Evolutionary conservation across 345 rosid species (phyloP).

Genomic region (Pugionium dolabratum): DNA sequence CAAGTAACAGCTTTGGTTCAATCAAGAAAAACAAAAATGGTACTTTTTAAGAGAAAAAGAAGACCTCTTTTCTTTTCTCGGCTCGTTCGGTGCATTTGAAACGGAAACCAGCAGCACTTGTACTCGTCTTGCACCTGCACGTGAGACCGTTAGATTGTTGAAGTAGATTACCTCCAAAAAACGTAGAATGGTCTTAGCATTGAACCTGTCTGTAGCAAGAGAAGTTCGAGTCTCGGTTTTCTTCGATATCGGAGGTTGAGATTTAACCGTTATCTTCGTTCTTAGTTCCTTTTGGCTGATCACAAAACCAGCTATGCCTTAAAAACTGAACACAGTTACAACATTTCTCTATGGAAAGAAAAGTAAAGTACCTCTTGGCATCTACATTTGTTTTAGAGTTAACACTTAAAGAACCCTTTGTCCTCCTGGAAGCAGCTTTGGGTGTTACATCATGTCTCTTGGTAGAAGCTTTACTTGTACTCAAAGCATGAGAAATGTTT

Average conservation of each 20-base stretch:
- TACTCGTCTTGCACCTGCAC: slow-evolving; percentile 52
- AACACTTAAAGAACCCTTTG: slow-evolving; percentile 46
- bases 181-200: slow-evolving; percentile 15
- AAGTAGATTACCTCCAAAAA: neutral
- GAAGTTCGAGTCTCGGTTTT: slow-evolving; percentile 45
- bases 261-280: slow-evolving; percentile 48
- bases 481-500: slow-evolving; percentile 1
- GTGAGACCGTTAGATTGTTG: slow-evolving; percentile 16
- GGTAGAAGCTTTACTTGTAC: slow-evolving; percentile 25
- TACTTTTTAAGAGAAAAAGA: neutral
- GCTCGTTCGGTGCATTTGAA: slow-evolving; percentile 75
- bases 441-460: slow-evolving; percentile 40
- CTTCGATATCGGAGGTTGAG: slow-evolving; percentile 42
- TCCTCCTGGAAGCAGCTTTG: slow-evolving; percentile 30
- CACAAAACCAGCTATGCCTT: slow-evolving; percentile 30
- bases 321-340: slow-evolving; percentile 4
- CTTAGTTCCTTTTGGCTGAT: slow-evolving; percentile 50
- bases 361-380: slow-evolving; percentile 51
- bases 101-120: slow-evolving; percentile 47
- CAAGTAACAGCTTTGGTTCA: neutral
- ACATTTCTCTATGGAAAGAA: slow-evolving; percentile 19
- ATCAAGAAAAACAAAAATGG: neutral
- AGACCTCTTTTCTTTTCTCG: slow-evolving; percentile 78
- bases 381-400: slow-evolving; percentile 42
- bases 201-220: slow-evolving; percentile 54